These are phyloP conservation scores for Podaxis sp. DNA, from an alignment of 768 basidiomycete genomes.

Conservation along the genomic window DNA sequence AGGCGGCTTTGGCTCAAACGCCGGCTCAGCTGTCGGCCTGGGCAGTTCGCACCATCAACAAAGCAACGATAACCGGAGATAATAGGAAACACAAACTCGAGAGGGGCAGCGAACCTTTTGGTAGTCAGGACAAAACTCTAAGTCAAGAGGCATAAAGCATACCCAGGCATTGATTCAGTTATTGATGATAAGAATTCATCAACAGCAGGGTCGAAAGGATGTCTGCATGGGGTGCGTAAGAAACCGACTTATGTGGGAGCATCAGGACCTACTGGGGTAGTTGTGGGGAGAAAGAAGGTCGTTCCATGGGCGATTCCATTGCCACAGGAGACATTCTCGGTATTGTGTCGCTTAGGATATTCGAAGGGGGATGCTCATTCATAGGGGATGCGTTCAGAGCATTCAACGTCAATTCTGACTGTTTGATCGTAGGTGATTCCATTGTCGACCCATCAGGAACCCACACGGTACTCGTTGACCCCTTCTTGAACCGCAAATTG, in stretches of 20 bases:
- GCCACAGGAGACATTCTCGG: neutral
- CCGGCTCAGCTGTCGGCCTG: conserved; percentile 10
- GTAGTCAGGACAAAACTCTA: neutral
- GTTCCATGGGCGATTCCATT: neutral
- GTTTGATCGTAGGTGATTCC: conserved; percentile 7
- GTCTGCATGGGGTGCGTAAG: neutral
- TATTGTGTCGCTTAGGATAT: neutral
- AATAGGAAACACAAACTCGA: conserved; percentile 12
- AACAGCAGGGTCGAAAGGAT: neutral
- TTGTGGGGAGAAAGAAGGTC: neutral
- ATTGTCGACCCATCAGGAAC: conserved; percentile 11
- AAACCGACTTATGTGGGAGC: neutral
- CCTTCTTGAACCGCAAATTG: conserved; percentile 14
- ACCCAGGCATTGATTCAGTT: conserved; percentile 11
- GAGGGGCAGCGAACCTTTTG: conserved; percentile 8
- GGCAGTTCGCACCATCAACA: neutral
- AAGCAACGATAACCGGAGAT: neutral
- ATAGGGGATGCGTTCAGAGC: conserved; percentile 6
- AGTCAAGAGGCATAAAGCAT: neutral
- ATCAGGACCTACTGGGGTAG: neutral
- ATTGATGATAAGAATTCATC: conserved; percentile 12
- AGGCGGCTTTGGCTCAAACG: conserved; percentile 13
- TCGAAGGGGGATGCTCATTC: neutral
- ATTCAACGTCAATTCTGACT: conserved; percentile 6
- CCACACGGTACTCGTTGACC: neutral